Base-by-base conservation (phyloP, 371 early-diverging fungal genomes). In the Mucor saturninus region DNA sequence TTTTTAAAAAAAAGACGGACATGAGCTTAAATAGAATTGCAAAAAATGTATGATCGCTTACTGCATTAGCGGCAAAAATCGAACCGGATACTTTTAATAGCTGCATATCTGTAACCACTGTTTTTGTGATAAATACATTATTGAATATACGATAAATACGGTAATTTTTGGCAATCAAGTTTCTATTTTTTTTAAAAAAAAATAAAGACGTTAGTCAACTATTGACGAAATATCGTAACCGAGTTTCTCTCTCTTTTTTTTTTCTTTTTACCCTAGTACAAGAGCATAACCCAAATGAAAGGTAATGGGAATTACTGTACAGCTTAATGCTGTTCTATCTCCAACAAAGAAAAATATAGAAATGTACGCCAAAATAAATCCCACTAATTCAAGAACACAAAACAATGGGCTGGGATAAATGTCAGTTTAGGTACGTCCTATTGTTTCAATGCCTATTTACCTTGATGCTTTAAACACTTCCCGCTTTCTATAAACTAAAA, bases 121-220 rank as follows among this genome's bases (percentile, higher is more conserved):
- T 82, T 43, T 74, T 76, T n/a, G 84, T 82, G 29, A 84, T 80
- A 62, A 84, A 86, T n/a, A 86, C 77, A 48, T 86, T 83, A 38
- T 86, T 86, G 49, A 84, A 86, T 13, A 86, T 83, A 15, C 84
- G 75, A 40, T 84, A 86, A 48, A 86, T 82, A 3, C 83, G 75
- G 59, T 83, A 86, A 39, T 83, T 86, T 59, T 86, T 86, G 49
- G 83, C 81, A 31, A 84, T 79, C 14, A 86, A 64, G 28, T 76
- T 81, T 37, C 81, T 64, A 70, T 52, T 9, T 51, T 7, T 35
- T 7, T 5, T 5, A 35, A 35, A 7, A 5, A 35, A 61, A 14
- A 60, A 42, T 48, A 55, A 63, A 52, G 13, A 62, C 35, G 5
- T 54, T 52, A 0, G 46, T 42, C 3, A 63, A 28, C 46, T 14